A percentile compares a stretch with the other conserved stretches of the same genome.
Conservation (phyloP, 192 early-diverging fungal species). For the Umbelopsis sp. region DNA sequence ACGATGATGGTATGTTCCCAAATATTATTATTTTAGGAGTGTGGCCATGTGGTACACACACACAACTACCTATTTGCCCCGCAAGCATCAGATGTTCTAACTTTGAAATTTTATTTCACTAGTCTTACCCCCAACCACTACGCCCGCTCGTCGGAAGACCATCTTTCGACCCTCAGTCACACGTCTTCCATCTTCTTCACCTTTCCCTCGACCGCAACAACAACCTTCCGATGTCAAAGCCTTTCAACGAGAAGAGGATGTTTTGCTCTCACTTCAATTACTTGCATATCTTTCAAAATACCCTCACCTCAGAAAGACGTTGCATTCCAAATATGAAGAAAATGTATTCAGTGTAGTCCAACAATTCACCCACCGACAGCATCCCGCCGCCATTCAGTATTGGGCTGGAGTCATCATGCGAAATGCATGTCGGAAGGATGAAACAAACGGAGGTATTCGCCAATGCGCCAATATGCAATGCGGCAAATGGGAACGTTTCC, state of each 20-base stretch:
- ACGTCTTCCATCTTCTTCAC: not conserved
- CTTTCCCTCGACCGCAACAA: not conserved
- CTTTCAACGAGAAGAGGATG: constrained; percentile 81
- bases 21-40: constrained; percentile 20
- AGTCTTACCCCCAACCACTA: constrained; percentile 2
- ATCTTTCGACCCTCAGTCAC: constrained; percentile 1
- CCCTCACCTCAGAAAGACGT: constrained; percentile 70
- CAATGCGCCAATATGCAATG: constrained; percentile 80
- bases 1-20: constrained; percentile 19
- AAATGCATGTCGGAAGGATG: constrained; percentile 78
- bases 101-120: not conserved
- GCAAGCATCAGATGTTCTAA: constrained; percentile 2
- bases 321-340: constrained; percentile 47
- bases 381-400: constrained; percentile 67
- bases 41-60: constrained; percentile 5
- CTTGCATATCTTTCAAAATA: constrained; percentile 91
- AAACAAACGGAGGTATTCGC: constrained; percentile 65
- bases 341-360: constrained; percentile 80
- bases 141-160: constrained; percentile 3
- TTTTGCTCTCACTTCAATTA: constrained; percentile 83
- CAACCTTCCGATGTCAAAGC: constrained; percentile 19
- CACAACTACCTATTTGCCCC: not conserved
- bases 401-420: constrained; percentile 82
- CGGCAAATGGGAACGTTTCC: constrained; percentile 73
- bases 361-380: constrained; percentile 66